Base-by-base conservation (phyloP, 805 yeast species). In the Jamesozyma jinghongensis region DNA sequence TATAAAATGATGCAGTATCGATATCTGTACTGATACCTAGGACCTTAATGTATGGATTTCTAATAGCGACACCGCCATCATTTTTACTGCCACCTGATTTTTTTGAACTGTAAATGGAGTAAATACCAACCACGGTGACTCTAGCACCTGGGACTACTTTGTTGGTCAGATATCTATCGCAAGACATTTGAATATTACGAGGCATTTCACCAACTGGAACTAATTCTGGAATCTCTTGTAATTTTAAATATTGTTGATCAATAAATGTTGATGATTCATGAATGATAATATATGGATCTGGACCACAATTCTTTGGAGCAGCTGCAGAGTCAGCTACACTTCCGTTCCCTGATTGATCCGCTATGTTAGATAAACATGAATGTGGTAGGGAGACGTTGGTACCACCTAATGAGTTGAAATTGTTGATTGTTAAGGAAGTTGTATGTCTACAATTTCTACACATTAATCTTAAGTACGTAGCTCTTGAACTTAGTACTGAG, bases 171-270 rank as follows among this genome's bases (percentile, higher is more conserved):
- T 84, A 85, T 46, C 98, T 74, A 61, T 92, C 97, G 27, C 86
- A 85, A 33, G 92, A 83, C 48, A 92, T 70, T 43, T 85, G 57
- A 32, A 92, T 81, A 55, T 92, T 94, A 51, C 99, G 77, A 7
- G 99, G 99, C 86, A 92, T 81, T 66, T 92, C 99, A 50, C 99
- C 98, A 22, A 92, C 95, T 1, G 98, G 99, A 2, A 92, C 97
- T 81, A 85, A 85, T 61, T 92, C 99, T 11, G 97, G 97, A n/a
- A 92, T 73, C 61, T 92, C 98, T 62, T 92, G 99, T 42, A 92
- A 70, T 61, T 92, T 92, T 54, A 92, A 71, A 25, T 82, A 79
- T 64, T 92, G 99, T 60, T 94, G 97, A 64, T 92, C 97, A 40
- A 92, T 81, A 61, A 88, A 92, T n/a, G 75, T 69, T 2, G 96